Base-by-base conservation (phyloP, 75 land plant species). In the Cupressus sempervirens region DNA sequence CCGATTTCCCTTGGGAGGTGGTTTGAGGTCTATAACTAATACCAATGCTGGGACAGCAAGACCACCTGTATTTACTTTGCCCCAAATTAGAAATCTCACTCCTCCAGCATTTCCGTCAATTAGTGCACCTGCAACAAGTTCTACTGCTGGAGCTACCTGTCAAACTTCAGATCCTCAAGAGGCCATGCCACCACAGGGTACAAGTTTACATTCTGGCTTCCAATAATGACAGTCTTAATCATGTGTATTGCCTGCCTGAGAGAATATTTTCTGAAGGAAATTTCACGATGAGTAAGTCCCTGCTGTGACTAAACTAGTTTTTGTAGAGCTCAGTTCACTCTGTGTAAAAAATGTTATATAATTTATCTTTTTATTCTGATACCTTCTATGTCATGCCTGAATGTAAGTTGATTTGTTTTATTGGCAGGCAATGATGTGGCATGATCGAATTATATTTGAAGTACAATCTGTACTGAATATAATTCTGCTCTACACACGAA, bases 261-360 rank as follows among this genome's bases (percentile, higher is more conserved):
- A 41, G 81, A 79, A 5, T 79, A 76, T 79, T 79, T n/a, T 4
- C 81, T 79, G 46, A 79, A 79, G 30, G 81, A 79, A 23, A 15
- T 79, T 79, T 43, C 46, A 26, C 11, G 52, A n/a, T 29, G 45
- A 79, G 81, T 79, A 12, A 79, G 30, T 79, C 5, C 35, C 74
- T 72, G 2, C 32, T 79, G 81, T 79, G 46, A 43, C 81, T 79
- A 23, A 38, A 79, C 13, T 5, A 45, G 81, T 45, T 79, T 79
- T 79, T 48, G 26, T 30, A 79, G 46, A 79, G 46, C 13, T 79
- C 30, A 43, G 29, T 79, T 43, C 32, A 5, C 81, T 43, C 45
- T 79, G 14, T 11, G 14, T 79, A n/a, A 79, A 43, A 79, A 43
- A 43, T 79, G 29, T n/a, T 43, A 41, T 79, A 45, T n/a, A n/a